phyloP scores from a whole-genome alignment of 1,139 yeast species.

The Meyerozyma sp. region DNA sequence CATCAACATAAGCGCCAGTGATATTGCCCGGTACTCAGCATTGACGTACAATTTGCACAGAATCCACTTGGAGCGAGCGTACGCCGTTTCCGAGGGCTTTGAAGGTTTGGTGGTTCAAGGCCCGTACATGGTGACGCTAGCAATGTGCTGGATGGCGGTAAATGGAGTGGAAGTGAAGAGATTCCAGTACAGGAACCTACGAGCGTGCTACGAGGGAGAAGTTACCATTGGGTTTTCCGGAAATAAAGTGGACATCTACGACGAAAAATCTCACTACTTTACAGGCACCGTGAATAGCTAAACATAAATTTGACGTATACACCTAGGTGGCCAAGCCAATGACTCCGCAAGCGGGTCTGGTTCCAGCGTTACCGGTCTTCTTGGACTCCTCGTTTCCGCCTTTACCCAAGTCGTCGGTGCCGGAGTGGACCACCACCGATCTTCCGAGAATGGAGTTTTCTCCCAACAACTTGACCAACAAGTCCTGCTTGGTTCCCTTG shows the following conservation, averaged over 20 bases:
- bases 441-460: conserved; percentile 87
- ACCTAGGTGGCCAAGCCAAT: conserved; percentile 64
- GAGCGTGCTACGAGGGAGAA: conserved; percentile 30
- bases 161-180: conserved; percentile 11
- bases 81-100: conserved; percentile 51
- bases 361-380: conserved; percentile 98
- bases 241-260: background rate
- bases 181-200: conserved; percentile 45
- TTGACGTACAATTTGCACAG: conserved; percentile 77
- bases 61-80: conserved; percentile 65
- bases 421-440: conserved; percentile 93
- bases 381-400: conserved; percentile 92
- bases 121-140: conserved; percentile 63
- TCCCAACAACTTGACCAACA: conserved; percentile 74
- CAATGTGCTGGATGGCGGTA: conserved; percentile 44
- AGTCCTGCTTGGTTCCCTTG: conserved; percentile 79
- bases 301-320: background rate
- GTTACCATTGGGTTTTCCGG: background rate
- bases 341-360: conserved; percentile 99
- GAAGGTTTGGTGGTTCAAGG: conserved; percentile 71
- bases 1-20: conserved; percentile 14
- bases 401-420: conserved; percentile 93
- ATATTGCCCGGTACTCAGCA: conserved; percentile 59
- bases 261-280: background rate
- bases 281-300: background rate